Percentiles rank a stretch among this genome's conserved stretches.
phyloP scores from a whole-genome alignment of 805 yeast genomes.

The Ogataea dorogensis region DNA sequence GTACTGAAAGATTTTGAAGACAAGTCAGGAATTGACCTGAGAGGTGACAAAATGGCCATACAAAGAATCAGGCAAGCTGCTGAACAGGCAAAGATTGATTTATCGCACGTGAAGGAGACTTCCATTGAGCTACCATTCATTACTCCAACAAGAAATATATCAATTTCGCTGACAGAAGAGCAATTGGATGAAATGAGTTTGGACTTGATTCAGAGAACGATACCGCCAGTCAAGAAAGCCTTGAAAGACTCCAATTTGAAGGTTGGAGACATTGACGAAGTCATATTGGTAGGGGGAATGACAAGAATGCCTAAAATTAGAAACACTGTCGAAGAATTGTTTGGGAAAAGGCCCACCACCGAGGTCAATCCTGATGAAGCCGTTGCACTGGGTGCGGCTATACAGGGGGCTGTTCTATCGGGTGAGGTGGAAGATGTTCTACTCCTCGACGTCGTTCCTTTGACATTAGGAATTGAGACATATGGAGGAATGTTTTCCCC shows the following conservation, averaged over 20 bases:
- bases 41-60: slow-evolving; percentile 68
- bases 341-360: slow-evolving; percentile 82
- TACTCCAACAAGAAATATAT: slow-evolving; percentile 47
- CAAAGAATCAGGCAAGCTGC: slow-evolving; percentile 88
- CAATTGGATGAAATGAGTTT: slow-evolving; percentile 48
- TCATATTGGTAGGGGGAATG: slow-evolving; percentile 88
- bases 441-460: slow-evolving; percentile 83
- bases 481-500: slow-evolving; percentile 95
- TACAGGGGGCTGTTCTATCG: slow-evolving; percentile 93
- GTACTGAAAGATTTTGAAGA: slow-evolving; percentile 76
- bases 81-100: slow-evolving; percentile 86
- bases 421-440: slow-evolving; percentile 94
- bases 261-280: slow-evolving; percentile 69
- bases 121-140: slow-evolving; percentile 81
- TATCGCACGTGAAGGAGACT: slow-evolving; percentile 70
- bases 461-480: slow-evolving; percentile 92
- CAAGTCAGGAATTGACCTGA: slow-evolving; percentile 62
- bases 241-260: slow-evolving; percentile 74
- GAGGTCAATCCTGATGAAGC: slow-evolving; percentile 95
- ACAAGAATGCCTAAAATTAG: slow-evolving; percentile 88
- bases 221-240: slow-evolving; percentile 78
- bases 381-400: slow-evolving; percentile 95
- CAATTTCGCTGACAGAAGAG: slow-evolving; percentile 46
- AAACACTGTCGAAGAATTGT: slow-evolving; percentile 70
- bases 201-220: slow-evolving; percentile 66